phyloP scores from a whole-genome alignment of 139 green algal species.

The Chlorella vulgaris region DNA sequence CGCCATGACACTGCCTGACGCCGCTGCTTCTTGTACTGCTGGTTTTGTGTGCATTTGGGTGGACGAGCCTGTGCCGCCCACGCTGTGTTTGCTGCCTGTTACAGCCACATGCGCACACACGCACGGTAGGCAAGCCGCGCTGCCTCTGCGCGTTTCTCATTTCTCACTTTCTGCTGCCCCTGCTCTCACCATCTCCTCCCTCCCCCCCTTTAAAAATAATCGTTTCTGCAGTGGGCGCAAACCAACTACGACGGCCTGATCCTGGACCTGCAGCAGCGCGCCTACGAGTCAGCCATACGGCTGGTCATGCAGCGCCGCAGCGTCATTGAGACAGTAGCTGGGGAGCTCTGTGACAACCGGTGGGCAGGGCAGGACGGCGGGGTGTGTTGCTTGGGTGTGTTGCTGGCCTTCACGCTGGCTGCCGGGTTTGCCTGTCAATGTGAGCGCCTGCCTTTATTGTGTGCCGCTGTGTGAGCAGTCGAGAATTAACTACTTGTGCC shows the following conservation, averaged over 20 bases:
- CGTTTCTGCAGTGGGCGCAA: constrained; percentile 26
- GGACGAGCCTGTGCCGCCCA: too few relatives aligned
- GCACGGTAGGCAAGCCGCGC: too few relatives aligned
- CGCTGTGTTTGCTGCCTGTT: too few relatives aligned
- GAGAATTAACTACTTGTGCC: too few relatives aligned
- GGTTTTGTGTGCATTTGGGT: too few relatives aligned
- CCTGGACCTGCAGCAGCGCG: constrained; percentile 52
- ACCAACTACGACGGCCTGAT: constrained; percentile 32
- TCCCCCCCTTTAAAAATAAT: not conserved
- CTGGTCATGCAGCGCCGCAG: constrained; percentile 39
- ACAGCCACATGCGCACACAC: too few relatives aligned
- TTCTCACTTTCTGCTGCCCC: not conserved
- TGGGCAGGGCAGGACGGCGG: not conserved
- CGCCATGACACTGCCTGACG: not conserved
- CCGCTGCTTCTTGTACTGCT: not conserved
- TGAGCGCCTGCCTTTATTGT: too few relatives aligned
- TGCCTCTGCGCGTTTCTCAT: not conserved
- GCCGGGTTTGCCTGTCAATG: too few relatives aligned
- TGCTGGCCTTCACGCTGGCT: not conserved
- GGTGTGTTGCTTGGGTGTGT: not conserved
- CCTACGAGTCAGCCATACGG: constrained; percentile 39
- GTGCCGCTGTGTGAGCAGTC: too few relatives aligned
- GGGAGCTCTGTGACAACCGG: constrained; percentile 18
- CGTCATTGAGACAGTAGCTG: constrained; percentile 33
- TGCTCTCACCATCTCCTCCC: not conserved